Percentiles rank a stretch among this genome's conserved stretches.
These are phyloP conservation scores for Talaromyces sp. DNA, from an alignment of 2,329 filamentous ascomycete genomes.

Conservation along the genomic window DNA sequence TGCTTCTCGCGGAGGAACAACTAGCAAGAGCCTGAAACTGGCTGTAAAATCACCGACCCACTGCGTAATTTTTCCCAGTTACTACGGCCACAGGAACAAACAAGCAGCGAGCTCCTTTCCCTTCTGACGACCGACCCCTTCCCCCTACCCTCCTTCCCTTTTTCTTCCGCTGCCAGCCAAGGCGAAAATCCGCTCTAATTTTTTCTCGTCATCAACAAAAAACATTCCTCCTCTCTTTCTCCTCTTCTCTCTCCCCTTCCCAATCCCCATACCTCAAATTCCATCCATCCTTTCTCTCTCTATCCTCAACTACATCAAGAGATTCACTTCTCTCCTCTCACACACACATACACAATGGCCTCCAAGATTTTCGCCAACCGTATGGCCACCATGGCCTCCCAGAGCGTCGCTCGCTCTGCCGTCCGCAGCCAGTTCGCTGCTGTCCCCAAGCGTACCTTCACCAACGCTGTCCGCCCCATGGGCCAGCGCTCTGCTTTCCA, in stretches of 20 bases:
- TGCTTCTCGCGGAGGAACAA: background rate
- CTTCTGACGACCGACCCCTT: background rate
- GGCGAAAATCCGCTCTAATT: conserved; percentile 21
- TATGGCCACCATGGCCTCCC: conserved; percentile 65
- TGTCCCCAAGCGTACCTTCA: conserved; percentile 69
- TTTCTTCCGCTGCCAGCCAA: conserved; percentile 21
- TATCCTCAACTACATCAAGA: conserved; percentile 42
- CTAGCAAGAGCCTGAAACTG: background rate
- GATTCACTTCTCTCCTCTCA: conserved; percentile 10
- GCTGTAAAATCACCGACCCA: conserved; percentile 5
- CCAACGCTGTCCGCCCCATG: conserved; percentile 46
- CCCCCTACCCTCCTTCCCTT: conserved; percentile 26
- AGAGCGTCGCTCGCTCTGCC: conserved; percentile 75
- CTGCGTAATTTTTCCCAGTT: conserved; percentile 6
- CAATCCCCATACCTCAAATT: conserved; percentile 23
- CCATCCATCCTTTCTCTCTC: conserved; percentile 29
- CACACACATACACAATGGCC: conserved; percentile 67
- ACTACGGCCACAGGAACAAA: conserved; percentile 21
- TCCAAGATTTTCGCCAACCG: conserved; percentile 74
- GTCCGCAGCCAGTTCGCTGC: conserved; percentile 61
- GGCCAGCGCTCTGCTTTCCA: conserved; percentile 56
- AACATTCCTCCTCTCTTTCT: conserved; percentile 21
- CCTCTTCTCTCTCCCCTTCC: conserved; percentile 19
- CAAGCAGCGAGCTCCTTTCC: background rate
- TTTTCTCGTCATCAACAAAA: conserved; percentile 19